phyloP scores from a whole-genome alignment of 306 rosid genomes.

The Rosa multiflora region DNA sequence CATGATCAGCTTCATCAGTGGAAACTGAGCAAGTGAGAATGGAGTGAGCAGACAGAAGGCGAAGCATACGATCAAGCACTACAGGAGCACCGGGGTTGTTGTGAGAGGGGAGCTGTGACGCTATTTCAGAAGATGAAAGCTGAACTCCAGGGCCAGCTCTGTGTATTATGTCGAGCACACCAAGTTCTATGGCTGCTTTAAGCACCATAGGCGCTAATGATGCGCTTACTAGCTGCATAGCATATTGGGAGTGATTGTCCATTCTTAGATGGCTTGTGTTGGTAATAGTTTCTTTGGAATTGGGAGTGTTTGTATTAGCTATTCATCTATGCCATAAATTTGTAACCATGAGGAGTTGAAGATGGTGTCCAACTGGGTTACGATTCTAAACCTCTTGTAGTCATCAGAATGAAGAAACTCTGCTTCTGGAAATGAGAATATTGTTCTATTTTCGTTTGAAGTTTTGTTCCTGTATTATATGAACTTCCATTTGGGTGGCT shows the following conservation, averaged over 20 bases:
- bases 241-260: constrained; percentile 15
- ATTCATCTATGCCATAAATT: not conserved
- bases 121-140: constrained; percentile 31
- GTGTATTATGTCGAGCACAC: constrained; percentile 27
- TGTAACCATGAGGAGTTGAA: constrained; percentile 1
- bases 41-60: constrained; percentile 18
- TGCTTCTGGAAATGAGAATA: not conserved
- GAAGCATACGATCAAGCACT: constrained; percentile 26
- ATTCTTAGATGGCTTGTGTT: not conserved
- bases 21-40: constrained; percentile 22
- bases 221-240: constrained; percentile 22
- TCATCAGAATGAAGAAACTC: not conserved
- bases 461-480: not conserved
- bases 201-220: constrained; percentile 20
- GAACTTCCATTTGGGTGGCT: not conserved
- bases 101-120: constrained; percentile 16
- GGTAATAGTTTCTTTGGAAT: not conserved
- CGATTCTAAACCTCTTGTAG: not conserved
- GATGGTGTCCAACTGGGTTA: not conserved
- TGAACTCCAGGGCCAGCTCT: constrained; percentile 19
- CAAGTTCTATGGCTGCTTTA: constrained; percentile 34
- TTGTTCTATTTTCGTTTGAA: not conserved
- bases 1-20: constrained; percentile 1
- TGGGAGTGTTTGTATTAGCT: not conserved
- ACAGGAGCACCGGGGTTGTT: constrained; percentile 9